Percentiles rank a stretch among this genome's conserved stretches.
Conservation (phyloP, 352 stramenopile species). For the Pythium catenulatum region DNA sequence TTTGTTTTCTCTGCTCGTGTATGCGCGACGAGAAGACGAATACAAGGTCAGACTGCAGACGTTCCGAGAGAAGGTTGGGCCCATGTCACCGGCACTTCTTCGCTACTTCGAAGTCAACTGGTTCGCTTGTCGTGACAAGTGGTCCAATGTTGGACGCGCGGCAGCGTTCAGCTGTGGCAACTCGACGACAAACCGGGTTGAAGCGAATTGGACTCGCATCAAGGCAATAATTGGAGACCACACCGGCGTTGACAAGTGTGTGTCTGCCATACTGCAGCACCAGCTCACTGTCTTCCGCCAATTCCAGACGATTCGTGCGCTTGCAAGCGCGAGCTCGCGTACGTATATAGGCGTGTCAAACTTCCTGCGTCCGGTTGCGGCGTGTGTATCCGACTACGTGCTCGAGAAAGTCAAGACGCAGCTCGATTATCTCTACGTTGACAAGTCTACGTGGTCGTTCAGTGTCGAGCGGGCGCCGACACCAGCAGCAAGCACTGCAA, state of each 20-base stretch:
- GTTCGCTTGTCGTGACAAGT: background rate
- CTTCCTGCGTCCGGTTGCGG: background rate
- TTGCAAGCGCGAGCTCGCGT: background rate
- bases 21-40: background rate
- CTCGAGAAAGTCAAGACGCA: background rate
- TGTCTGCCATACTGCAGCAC: background rate
- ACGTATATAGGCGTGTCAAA: background rate
- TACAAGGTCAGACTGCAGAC: background rate
- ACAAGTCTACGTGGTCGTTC: background rate
- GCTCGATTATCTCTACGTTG: background rate
- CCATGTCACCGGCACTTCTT: background rate
- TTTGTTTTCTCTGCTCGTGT: background rate
- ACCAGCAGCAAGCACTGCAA: no score
- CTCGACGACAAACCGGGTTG: conserved; percentile 12
- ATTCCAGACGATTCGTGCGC: background rate
- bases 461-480: no score
- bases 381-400: background rate
- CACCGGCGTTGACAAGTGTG: background rate
- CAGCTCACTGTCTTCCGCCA: background rate
- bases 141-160: background rate
- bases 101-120: background rate
- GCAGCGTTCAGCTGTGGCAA: background rate
- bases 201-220: conserved; percentile 3
- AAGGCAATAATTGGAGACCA: background rate
- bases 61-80: background rate